Base-by-base conservation (phyloP, 495 filamentous ascomycete species). In the Podospora bellae-mahoneyi region DNA sequence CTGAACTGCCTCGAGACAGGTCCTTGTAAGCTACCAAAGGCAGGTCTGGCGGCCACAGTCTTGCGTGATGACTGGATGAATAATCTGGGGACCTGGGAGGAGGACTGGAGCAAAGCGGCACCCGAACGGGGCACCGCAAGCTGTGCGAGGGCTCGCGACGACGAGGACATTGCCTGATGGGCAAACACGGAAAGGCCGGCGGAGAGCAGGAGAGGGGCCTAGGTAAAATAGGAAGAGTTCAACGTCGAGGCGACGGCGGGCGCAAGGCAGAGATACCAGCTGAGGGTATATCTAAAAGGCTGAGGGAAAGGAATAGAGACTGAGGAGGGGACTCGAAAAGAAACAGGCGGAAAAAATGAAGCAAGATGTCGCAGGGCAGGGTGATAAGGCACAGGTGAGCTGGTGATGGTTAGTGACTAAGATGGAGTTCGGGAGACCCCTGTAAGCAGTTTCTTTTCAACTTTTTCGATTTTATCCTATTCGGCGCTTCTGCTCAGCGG, bases 1-100 rank as follows among this genome's bases (percentile, higher is more conserved):
- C 73, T 75, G 73, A 82, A 78, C 69, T 80, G 77, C 57, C 76
- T 77, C 64, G 78, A 44, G 34, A 73, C 69, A 20, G 60, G 69
- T 19, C 62, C 56, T 68, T 67, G 69, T 58, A 63, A 66, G 72
- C 68, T 70, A 53, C 60, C 66, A 53, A 73, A 67, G 53, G 67
- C 62, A n/a, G 71, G 71, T 48, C 72, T 70, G 26, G 74, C 64
- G 58, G 65, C 66, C 55, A 70, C 57, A 30, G 71, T 64, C 32
- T 72, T 74, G 60, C 73, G 71, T 20, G 74, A 67, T 16, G 73
- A 64, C 39, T 71, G 66, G 23, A 71, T 67, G 69, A 76, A 67
- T 19, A 76, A 56, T 64, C 78, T 64, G 30, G 78, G 73, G 65
- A 61, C 68, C 27, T 62, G 71, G 6, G 23, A 20, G 28, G 66